These are phyloP conservation scores for Steccherinum ochraceum DNA, from an alignment of 768 basidiomycete species.

Conservation along the genomic window DNA sequence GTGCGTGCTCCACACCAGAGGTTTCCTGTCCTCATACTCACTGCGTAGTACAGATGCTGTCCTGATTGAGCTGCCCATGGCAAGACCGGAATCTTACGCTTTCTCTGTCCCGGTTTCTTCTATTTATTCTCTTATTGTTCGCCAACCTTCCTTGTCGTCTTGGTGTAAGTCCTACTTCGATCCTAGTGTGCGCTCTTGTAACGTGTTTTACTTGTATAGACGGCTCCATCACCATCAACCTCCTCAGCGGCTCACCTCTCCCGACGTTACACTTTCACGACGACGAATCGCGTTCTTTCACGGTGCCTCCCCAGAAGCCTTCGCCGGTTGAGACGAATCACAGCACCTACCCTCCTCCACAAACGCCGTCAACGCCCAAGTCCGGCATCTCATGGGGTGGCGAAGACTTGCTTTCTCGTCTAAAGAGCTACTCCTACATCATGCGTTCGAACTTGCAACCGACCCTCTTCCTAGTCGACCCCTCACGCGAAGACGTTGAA, in stretches of 20 bases:
- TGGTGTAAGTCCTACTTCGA: constrained; percentile 51
- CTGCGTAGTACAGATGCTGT: constrained; percentile 56
- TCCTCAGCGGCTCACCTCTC: constrained; percentile 78
- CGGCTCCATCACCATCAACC: constrained; percentile 84
- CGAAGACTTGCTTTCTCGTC: constrained; percentile 73
- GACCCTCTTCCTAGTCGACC: constrained; percentile 85
- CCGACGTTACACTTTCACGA: constrained; percentile 95
- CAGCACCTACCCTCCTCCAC: constrained; percentile 55
- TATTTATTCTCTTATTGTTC: constrained; percentile 84
- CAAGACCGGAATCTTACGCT: constrained; percentile 85
- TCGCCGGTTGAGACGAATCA: constrained; percentile 27
- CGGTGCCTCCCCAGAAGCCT: constrained; percentile 31
- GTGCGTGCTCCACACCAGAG: constrained; percentile 30
- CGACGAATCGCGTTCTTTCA: constrained; percentile 85
- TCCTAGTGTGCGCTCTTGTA: not conserved
- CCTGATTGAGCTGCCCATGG: constrained; percentile 77
- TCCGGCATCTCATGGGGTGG: constrained; percentile 71
- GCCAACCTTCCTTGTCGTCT: constrained; percentile 77
- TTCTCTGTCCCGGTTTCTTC: constrained; percentile 91
- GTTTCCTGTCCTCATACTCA: constrained; percentile 9
- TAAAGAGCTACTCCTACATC: constrained; percentile 73
- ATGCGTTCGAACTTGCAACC: constrained; percentile 84
- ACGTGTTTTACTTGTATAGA: constrained; percentile 39
- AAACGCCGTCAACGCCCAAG: constrained; percentile 39
- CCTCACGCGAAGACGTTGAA: constrained; percentile 88